Conservation (phyloP, 2,329 filamentous ascomycete species). For the Knufia petricola region DNA sequence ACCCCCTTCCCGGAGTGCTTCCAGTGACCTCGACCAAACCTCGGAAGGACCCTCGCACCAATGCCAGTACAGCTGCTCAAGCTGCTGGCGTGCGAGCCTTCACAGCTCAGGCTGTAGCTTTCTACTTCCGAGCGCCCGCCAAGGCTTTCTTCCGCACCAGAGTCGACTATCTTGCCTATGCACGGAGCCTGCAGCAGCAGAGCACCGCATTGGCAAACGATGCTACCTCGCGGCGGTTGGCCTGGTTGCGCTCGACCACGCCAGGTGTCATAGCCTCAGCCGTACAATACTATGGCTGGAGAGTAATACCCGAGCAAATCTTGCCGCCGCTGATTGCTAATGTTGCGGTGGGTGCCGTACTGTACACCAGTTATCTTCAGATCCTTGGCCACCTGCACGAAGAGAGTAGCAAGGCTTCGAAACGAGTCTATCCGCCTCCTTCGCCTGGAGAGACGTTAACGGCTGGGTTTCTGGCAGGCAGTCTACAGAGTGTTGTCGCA, state of each 20-base stretch:
- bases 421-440: constrained; percentile 52
- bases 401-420: constrained; percentile 46
- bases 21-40: constrained; percentile 3
- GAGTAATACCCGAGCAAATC: constrained; percentile 55
- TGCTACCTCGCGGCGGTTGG: constrained; percentile 23
- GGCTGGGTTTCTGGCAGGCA: constrained; percentile 51
- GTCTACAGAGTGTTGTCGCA: constrained; percentile 51
- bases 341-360: constrained; percentile 50
- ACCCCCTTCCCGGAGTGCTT: constrained; percentile 1
- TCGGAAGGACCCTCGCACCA: constrained; percentile 41
- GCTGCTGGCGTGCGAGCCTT: constrained; percentile 76
- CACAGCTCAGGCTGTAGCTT: constrained; percentile 72
- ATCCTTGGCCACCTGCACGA: constrained; percentile 48
- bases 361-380: constrained; percentile 56
- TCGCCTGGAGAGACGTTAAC: constrained; percentile 44
- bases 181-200: constrained; percentile 6
- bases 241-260: constrained; percentile 48
- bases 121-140: constrained; percentile 83
- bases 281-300: constrained; percentile 52
- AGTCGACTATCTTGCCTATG: constrained; percentile 59
- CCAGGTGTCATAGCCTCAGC: constrained; percentile 53
- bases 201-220: constrained; percentile 4
- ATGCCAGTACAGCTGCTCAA: constrained; percentile 64
- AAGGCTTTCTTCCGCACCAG: constrained; percentile 87
- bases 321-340: constrained; percentile 55